These are phyloP conservation scores for Ceriops tagal DNA, from an alignment of 345 rosid genomes.

Conservation along the genomic window DNA sequence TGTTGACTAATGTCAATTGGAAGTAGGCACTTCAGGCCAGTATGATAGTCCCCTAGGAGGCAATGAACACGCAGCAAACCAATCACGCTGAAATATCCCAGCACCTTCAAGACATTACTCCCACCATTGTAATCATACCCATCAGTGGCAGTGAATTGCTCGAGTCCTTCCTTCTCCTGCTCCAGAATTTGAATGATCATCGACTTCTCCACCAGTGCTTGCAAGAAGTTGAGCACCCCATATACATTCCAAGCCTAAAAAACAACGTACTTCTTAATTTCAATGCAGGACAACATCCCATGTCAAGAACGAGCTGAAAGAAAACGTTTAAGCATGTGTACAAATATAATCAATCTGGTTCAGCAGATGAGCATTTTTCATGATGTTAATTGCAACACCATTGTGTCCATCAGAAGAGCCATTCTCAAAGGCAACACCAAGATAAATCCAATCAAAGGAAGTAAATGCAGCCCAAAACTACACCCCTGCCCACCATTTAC, in stretches of 20 bases:
- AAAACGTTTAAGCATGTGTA: too few relatives aligned
- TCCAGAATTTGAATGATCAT: conserved; percentile 77
- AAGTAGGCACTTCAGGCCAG: conserved; percentile 85
- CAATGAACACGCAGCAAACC: conserved; percentile 95
- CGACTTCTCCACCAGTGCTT: conserved; percentile 96
- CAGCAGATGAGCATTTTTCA: too few relatives aligned
- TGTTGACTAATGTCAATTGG: conserved; percentile 93
- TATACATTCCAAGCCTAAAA: conserved; percentile 93
- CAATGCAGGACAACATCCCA: neutral
- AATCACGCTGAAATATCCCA: conserved; percentile 97
- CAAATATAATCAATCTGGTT: too few relatives aligned
- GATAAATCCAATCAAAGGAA: too few relatives aligned
- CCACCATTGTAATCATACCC: conserved; percentile 97
- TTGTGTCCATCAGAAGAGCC: too few relatives aligned
- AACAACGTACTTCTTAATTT: neutral
- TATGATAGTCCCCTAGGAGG: conserved; percentile 92
- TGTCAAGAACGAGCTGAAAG: too few relatives aligned
- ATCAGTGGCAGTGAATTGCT: conserved; percentile 92
- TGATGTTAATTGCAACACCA: too few relatives aligned
- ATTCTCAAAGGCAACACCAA: too few relatives aligned
- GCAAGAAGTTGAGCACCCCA: conserved; percentile 97
- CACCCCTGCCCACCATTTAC: neutral
- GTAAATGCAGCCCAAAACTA: too few relatives aligned
- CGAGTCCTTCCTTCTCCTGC: conserved; percentile 87
- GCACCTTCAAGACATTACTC: conserved; percentile 91